phyloP scores from a whole-genome alignment of 2,329 filamentous ascomycete genomes.

The Phyllosticta ampelicida region DNA sequence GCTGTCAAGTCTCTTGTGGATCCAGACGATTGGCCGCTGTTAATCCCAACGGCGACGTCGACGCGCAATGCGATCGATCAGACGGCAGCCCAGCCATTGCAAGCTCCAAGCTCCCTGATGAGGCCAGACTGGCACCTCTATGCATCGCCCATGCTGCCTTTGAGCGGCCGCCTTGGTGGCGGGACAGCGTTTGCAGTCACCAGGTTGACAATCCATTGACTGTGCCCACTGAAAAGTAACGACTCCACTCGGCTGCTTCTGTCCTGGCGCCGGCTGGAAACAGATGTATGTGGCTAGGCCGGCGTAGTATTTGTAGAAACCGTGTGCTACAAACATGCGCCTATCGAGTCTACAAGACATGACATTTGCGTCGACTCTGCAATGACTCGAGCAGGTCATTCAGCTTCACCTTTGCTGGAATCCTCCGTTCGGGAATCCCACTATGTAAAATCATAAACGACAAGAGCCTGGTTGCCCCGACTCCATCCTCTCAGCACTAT shows the following conservation, averaged over 20 bases:
- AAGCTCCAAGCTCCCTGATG: no score
- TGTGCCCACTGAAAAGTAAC: no score
- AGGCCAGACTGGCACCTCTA: not conserved
- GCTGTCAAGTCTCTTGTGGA: conserved; percentile 4
- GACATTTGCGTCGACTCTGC: not conserved
- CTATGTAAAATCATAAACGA: conserved; percentile 80
- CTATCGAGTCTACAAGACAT: not conserved
- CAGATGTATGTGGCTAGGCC: not conserved
- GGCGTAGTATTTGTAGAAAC: not conserved
- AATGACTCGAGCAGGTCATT: not conserved
- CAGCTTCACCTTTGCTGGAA: not conserved
- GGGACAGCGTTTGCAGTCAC: not conserved
- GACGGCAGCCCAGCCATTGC: not conserved
- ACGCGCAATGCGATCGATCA: not conserved
- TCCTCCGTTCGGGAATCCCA: not conserved
- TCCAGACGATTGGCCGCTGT: not conserved
- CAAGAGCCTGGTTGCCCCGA: conserved; percentile 58
- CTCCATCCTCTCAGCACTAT: conserved; percentile 66
- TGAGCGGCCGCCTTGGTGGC: not conserved
- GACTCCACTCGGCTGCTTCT: not conserved
- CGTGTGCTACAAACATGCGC: not conserved
- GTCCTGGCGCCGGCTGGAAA: not conserved
- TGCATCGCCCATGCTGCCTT: not conserved
- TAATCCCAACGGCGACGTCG: not conserved
- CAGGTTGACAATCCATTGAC: not conserved